phyloP scores from a whole-genome alignment of 768 basidiomycete genomes.

The Crepidotus variabilis region DNA sequence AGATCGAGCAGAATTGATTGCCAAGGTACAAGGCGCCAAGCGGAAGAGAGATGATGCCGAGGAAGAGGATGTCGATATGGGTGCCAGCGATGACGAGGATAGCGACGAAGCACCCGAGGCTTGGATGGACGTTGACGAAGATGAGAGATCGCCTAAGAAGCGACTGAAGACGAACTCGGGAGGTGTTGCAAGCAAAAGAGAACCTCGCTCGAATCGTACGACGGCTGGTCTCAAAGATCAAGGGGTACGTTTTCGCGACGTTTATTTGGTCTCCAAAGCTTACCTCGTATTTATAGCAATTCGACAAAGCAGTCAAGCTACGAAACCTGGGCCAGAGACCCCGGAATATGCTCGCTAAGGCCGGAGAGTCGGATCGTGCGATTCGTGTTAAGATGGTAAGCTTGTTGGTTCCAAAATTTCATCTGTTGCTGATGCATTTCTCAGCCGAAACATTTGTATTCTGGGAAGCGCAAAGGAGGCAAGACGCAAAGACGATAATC shows the following conservation, averaged over 20 bases:
- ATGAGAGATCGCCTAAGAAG: conserved; percentile 51
- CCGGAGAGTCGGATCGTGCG: conserved; percentile 84
- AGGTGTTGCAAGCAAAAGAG: conserved; percentile 44
- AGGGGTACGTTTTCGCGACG: conserved; percentile 41
- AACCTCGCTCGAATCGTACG: conserved; percentile 69
- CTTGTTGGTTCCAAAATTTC: conserved; percentile 10
- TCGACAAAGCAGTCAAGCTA: conserved; percentile 71
- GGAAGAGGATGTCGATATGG: conserved; percentile 60
- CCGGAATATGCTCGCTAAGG: conserved; percentile 85
- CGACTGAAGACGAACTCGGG: conserved; percentile 62
- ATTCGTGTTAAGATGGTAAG: conserved; percentile 82
- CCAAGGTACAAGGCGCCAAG: conserved; percentile 67
- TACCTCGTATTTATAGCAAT: conserved; percentile 51
- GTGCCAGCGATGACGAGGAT: conserved; percentile 42
- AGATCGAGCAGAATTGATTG: conserved; percentile 82
- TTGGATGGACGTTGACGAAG: conserved; percentile 52
- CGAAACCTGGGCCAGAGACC: conserved; percentile 84
- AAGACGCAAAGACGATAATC: conserved; percentile 74
- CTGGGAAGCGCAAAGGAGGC: conserved; percentile 82
- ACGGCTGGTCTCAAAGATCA: conserved; percentile 78
- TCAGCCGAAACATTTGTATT: conserved; percentile 83
- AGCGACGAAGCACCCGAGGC: conserved; percentile 43
- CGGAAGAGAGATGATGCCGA: conserved; percentile 62
- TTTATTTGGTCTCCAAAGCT: background rate
- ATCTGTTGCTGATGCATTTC: conserved; percentile 6